Conservation (phyloP, 2,329 filamentous ascomycete species). For the Fusarium chlamydosporum region DNA sequence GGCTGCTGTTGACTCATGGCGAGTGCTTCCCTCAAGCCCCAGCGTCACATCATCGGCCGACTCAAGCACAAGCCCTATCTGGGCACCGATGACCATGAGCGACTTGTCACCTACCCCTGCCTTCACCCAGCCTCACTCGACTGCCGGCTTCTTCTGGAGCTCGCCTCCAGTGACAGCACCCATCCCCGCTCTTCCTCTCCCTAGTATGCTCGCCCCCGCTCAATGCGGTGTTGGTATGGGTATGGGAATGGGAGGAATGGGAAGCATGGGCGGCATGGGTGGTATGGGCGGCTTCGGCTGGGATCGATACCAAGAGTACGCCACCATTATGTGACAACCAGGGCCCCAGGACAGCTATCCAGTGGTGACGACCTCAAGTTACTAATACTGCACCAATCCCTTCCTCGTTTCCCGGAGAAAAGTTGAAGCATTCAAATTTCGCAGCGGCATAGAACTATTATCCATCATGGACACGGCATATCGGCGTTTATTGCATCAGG, state of each 20-base stretch:
- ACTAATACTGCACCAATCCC: slow-evolving; percentile 55
- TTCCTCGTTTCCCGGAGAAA: slow-evolving; percentile 55
- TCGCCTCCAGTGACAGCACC: slow-evolving; percentile 80
- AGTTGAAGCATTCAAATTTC: slow-evolving; percentile 53
- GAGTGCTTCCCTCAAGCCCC: slow-evolving; percentile 89
- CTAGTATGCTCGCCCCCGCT: slow-evolving; percentile 82
- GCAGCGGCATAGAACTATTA: slow-evolving; percentile 58
- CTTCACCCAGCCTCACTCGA: slow-evolving; percentile 80
- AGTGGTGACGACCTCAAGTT: slow-evolving; percentile 64
- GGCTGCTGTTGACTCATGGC: slow-evolving; percentile 86
- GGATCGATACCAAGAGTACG: slow-evolving; percentile 88
- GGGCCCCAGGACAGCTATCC: slow-evolving; percentile 63
- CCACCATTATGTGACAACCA: slow-evolving; percentile 87
- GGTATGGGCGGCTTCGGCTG: slow-evolving; percentile 82
- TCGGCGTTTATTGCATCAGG: slow-evolving; percentile 63
- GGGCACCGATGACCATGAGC: slow-evolving; percentile 82
- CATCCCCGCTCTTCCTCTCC: slow-evolving; percentile 82
- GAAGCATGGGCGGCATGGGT: slow-evolving; percentile 72
- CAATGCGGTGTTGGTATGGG: slow-evolving; percentile 86
- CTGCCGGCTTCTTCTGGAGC: slow-evolving; percentile 83
- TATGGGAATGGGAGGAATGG: slow-evolving; percentile 78
- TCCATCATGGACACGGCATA: slow-evolving; percentile 54
- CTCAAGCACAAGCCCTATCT: slow-evolving; percentile 77
- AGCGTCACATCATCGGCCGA: slow-evolving; percentile 82
- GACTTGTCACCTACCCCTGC: slow-evolving; percentile 85